Percentiles rank a stretch among this genome's conserved stretches.
Conservation (phyloP, 345 rosid genomes). For the Garcia nutans region DNA sequence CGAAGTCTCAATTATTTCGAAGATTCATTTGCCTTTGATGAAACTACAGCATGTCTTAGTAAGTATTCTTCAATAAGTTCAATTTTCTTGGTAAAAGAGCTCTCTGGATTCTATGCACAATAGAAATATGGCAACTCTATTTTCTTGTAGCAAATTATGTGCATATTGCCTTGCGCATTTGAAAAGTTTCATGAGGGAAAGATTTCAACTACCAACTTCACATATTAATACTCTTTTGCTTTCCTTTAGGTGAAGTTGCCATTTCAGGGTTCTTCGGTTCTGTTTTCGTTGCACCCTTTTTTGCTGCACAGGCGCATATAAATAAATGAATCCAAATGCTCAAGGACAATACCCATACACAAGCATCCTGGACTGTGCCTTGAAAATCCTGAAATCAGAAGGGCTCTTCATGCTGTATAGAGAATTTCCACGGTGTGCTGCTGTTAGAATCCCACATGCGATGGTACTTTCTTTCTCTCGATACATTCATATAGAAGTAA, state of each 20-base stretch:
- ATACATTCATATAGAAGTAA: not conserved
- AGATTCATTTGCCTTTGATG: too few relatives aligned
- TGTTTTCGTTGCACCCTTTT: not conserved
- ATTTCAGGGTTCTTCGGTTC: not conserved
- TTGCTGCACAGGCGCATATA: not conserved
- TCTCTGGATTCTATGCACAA: too few relatives aligned
- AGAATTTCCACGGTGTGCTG: not conserved
- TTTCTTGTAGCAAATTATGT: too few relatives aligned
- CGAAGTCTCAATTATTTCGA: too few relatives aligned
- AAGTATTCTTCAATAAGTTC: too few relatives aligned
- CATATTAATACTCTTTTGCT: not conserved
- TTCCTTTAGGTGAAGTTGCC: not conserved
- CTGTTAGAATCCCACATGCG: rapidly evolving
- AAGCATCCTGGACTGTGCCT: not conserved
- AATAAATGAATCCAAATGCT: not conserved
- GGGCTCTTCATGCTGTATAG: not conserved
- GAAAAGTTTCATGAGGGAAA: not conserved
- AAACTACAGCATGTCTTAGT: too few relatives aligned
- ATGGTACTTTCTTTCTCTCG: not conserved
- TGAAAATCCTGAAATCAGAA: not conserved
- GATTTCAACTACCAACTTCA: not conserved
- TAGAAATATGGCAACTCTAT: too few relatives aligned
- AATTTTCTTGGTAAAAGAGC: too few relatives aligned
- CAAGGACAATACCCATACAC: not conserved
- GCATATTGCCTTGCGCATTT: too few relatives aligned